phyloP scores from a whole-genome alignment of 495 filamentous ascomycete genomes.

The Saxophila tyrrhenica region DNA sequence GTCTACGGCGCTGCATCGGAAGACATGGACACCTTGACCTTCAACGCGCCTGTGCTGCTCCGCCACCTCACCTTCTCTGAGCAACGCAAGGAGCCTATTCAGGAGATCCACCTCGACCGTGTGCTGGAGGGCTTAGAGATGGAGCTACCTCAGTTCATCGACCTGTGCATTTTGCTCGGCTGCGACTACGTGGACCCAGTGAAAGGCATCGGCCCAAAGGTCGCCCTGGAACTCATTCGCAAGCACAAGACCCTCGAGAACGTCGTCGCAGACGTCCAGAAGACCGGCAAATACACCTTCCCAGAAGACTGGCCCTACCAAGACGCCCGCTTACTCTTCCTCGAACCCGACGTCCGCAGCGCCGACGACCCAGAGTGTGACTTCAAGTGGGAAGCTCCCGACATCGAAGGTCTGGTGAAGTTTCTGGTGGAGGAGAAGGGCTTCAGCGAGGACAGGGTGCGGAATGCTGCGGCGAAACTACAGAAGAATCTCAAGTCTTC shows the following conservation, averaged over 20 bases:
- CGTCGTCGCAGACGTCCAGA: constrained; percentile 52
- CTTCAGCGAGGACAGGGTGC: constrained; percentile 88
- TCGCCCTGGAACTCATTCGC: constrained; percentile 83
- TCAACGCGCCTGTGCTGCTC: constrained; percentile 80
- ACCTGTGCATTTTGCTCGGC: constrained; percentile 93
- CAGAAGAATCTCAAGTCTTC: constrained; percentile 78
- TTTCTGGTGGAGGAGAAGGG: constrained; percentile 90
- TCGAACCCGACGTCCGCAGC: constrained; percentile 76
- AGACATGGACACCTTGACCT: constrained; percentile 98
- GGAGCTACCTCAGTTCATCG: constrained; percentile 81
- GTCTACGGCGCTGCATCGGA: constrained; percentile 94
- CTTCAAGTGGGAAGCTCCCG: constrained; percentile 93
- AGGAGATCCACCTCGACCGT: constrained; percentile 78
- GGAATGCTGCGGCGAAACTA: constrained; percentile 59
- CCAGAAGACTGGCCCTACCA: constrained; percentile 90
- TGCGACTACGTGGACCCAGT: constrained; percentile 97
- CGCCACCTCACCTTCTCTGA: constrained; percentile 94
- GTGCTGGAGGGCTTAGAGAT: constrained; percentile 76
- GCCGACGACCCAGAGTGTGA: constrained; percentile 80
- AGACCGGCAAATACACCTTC: constrained; percentile 55
- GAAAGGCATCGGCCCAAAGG: constrained; percentile 81
- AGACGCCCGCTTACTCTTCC: constrained; percentile 84
- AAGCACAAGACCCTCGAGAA: constrained; percentile 80
- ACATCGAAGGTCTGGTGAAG: constrained; percentile 75
- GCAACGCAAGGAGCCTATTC: constrained; percentile 93